Conservation (phyloP, 2,329 filamentous ascomycete genomes). For the Microsporum audouinii region DNA sequence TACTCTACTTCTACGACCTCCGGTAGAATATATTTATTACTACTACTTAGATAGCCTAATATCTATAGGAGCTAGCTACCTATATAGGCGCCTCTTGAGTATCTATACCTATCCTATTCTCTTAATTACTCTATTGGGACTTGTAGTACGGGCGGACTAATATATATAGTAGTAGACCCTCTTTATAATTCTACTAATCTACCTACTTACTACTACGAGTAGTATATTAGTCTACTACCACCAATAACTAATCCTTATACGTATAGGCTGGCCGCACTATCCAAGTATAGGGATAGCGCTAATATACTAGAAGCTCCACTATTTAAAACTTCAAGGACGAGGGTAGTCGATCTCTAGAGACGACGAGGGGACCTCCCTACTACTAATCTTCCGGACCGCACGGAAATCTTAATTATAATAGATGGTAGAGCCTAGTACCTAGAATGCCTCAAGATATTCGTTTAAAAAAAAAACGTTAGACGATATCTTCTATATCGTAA, state of each 20-base stretch:
- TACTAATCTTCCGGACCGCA: background rate
- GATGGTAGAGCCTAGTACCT: background rate
- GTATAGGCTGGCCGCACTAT: too few relatives aligned
- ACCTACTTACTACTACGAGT: too few relatives aligned
- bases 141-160: background rate
- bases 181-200: too few relatives aligned
- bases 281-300: too few relatives aligned
- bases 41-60: background rate
- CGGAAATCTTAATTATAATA: background rate
- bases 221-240: too few relatives aligned
- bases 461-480: background rate
- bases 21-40: background rate
- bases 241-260: too few relatives aligned
- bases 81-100: background rate
- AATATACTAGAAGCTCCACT: too few relatives aligned
- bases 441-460: background rate
- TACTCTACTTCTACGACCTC: background rate
- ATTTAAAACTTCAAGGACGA: too few relatives aligned
- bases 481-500: background rate
- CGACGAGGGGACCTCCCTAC: background rate
- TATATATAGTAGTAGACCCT: background rate
- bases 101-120: background rate
- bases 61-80: background rate
- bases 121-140: background rate
- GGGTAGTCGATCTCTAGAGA: background rate